Conservation (phyloP, 805 yeast species). For the Hemisphaericaspora nanyangensis region DNA sequence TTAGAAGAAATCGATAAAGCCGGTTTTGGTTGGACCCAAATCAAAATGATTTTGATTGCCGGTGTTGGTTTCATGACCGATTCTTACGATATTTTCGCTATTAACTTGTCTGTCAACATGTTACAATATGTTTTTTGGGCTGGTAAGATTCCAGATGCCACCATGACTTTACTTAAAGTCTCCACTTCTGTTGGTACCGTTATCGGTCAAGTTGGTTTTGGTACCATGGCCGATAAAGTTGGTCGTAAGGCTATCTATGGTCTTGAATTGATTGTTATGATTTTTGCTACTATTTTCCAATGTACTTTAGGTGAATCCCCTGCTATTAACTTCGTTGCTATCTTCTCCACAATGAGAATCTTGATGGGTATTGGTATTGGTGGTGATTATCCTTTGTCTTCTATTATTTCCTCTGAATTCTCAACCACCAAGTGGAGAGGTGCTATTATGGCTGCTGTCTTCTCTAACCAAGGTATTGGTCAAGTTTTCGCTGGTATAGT, state of each 20-base stretch:
- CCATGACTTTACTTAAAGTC: constrained; percentile 73
- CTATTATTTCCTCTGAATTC: constrained; percentile 90
- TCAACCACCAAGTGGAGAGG: constrained; percentile 97
- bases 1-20: constrained; percentile 80
- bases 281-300: constrained; percentile 73
- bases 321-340: constrained; percentile 69
- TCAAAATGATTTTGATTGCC: constrained; percentile 80
- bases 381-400: constrained; percentile 93
- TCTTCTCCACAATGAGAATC: constrained; percentile 74
- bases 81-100: constrained; percentile 89
- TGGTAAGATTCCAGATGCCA: constrained; percentile 62
- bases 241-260: constrained; percentile 92
- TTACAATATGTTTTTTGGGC: constrained; percentile 72
- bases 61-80: constrained; percentile 93
- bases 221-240: constrained; percentile 71
- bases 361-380: constrained; percentile 95
- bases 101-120: constrained; percentile 79
- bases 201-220: constrained; percentile 84
- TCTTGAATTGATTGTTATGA: constrained; percentile 79
- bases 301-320: constrained; percentile 69
- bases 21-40: constrained; percentile 75
- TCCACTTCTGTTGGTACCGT: constrained; percentile 94
- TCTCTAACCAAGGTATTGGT: constrained; percentile 97
- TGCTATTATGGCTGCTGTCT: constrained; percentile 94
- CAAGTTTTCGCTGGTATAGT: constrained; percentile 85